Evolutionary conservation across 441 rosid genomes (phyloP).

Genomic region (Adansonia madagascariensis): DNA sequence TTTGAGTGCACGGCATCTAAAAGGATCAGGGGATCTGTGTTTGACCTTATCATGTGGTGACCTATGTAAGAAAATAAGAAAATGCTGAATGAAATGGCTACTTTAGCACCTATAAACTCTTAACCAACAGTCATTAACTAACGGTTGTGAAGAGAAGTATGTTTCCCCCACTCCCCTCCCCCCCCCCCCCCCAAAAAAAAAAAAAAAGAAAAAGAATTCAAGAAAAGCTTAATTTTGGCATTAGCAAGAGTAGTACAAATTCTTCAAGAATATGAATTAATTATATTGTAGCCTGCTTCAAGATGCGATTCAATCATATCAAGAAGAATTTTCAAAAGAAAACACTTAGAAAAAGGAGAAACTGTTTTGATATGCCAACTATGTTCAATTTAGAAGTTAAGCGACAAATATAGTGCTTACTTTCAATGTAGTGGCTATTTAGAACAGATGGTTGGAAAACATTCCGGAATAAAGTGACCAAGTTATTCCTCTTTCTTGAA

Average conservation of each 20-base stretch:
- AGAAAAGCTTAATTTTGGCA: background rate
- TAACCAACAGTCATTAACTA: background rate
- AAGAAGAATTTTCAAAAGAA: background rate
- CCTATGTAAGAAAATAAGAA: background rate
- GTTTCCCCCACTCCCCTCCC: no score
- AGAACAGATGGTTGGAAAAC: background rate
- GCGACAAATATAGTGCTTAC: background rate
- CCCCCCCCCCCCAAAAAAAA: no score
- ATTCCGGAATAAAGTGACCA: background rate
- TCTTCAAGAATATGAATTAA: background rate
- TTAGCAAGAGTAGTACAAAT: background rate
- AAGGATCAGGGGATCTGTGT: constrained; percentile 40
- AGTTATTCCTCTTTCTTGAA: background rate
- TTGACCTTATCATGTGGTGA: constrained; percentile 28
- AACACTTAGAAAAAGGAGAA: background rate
- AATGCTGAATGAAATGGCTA: background rate
- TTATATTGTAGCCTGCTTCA: no score
- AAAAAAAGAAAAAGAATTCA: background rate
- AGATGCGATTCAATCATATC: background rate
- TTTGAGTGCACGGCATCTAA: constrained; percentile 50
- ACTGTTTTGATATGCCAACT: background rate
- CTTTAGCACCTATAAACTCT: background rate
- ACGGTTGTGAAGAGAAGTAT: background rate
- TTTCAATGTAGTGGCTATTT: background rate
- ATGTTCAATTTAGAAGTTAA: background rate